A percentile compares a stretch with the other conserved stretches of the same genome.
Evolutionary conservation across 2,329 filamentous ascomycete genomes (phyloP).

Genomic region (Clonostachys sp.): DNA sequence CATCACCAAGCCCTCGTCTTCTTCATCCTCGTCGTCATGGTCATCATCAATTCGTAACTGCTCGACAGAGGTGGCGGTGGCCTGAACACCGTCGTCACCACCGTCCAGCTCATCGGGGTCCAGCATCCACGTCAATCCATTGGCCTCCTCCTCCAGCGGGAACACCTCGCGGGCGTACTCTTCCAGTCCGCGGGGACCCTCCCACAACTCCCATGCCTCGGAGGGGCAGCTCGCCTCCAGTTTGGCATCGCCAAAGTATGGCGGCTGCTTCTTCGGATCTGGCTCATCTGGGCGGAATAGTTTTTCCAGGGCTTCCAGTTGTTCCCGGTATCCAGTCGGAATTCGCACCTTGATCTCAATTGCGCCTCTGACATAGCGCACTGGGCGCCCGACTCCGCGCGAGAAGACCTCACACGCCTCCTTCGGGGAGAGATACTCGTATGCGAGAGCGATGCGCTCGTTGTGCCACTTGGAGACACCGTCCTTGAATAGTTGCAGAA

Average conservation of each 20-base stretch:
- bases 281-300: slow-evolving; percentile 48
- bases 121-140: slow-evolving; percentile 90
- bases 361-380: slow-evolving; percentile 71
- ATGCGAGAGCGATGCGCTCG: slow-evolving; percentile 77
- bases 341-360: slow-evolving; percentile 85
- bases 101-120: slow-evolving; percentile 41
- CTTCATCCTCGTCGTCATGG: slow-evolving; percentile 41
- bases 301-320: slow-evolving; percentile 67
- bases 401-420: slow-evolving; percentile 81
- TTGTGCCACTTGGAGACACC: slow-evolving; percentile 80
- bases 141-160: slow-evolving; percentile 88
- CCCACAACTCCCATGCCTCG: slow-evolving; percentile 80
- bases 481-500: slow-evolving; percentile 94
- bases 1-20: slow-evolving; percentile 56
- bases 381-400: slow-evolving; percentile 70
- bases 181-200: slow-evolving; percentile 83
- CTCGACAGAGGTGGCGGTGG: slow-evolving; percentile 26
- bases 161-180: slow-evolving; percentile 96
- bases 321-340: slow-evolving; percentile 81
- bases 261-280: slow-evolving; percentile 52
- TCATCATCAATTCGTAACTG: slow-evolving; percentile 34
- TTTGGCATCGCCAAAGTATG: slow-evolving; percentile 55
- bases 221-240: slow-evolving; percentile 63
- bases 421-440: slow-evolving; percentile 78
- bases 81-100: slow-evolving; percentile 24